Percentiles rank a stretch among this genome's conserved stretches.
Evolutionary conservation across 2,329 filamentous ascomycete genomes (phyloP).

Genomic region (Botrytis medusae): DNA sequence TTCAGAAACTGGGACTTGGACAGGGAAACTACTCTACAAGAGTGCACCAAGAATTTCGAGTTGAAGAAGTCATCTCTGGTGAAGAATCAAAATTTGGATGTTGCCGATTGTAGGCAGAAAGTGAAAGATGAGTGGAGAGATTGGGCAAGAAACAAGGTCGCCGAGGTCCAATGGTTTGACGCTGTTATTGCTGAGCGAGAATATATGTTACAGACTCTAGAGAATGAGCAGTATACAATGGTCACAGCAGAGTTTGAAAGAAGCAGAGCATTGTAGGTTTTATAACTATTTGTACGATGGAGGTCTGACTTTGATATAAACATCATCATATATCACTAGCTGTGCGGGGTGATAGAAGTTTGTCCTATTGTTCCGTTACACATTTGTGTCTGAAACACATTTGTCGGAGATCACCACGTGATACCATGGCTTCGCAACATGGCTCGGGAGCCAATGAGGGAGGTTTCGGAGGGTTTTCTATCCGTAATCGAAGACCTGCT

Average conservation of each 20-base stretch:
- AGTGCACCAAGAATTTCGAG: not conserved
- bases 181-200: not conserved
- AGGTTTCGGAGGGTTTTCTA: not conserved
- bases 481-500: not conserved
- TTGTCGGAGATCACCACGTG: slow-evolving; percentile 3
- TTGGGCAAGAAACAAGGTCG: slow-evolving; percentile 6
- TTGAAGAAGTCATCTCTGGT: not conserved
- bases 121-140: not conserved
- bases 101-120: too few species aligned
- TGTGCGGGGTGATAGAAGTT: slow-evolving; percentile 1
- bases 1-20: not conserved
- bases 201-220: not conserved
- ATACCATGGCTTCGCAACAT: slow-evolving; percentile 1
- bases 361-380: slow-evolving; percentile 5
- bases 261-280: not conserved
- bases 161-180: slow-evolving; percentile 5
- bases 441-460: not conserved
- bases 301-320: not conserved
- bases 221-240: not conserved
- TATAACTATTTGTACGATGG: not conserved
- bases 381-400: not conserved
- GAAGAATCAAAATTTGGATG: not conserved
- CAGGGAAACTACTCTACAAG: not conserved
- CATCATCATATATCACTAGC: not conserved
- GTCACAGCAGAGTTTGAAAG: not conserved